Base-by-base conservation (phyloP, 352 stramenopile genomes). In the Thalassiosira hispida region DNA sequence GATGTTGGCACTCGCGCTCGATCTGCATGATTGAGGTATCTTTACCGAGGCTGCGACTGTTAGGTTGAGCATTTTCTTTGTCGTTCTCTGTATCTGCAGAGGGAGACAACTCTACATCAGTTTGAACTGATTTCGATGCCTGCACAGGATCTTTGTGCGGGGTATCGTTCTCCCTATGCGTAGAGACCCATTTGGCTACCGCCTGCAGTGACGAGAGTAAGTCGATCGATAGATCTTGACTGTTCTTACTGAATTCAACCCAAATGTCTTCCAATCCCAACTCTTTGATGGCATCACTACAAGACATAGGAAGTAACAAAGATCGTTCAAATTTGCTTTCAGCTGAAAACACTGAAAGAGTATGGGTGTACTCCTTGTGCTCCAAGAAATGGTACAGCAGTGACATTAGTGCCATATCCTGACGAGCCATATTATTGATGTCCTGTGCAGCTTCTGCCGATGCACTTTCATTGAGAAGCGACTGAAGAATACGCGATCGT, bases 341-440 rank as follows among this genome's bases (percentile, higher is more conserved):
- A 18, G 77, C 53, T 27, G 69, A 33, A 64, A 80, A 79, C 16
- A 84, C 69, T 20, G 68, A 76, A 20, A 79, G 63, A 52, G 77
- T 84, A 61, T 73, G 63, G 11, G 29, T 42, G 38, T 73, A 71
- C 3, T 49, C 33, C 33, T 63, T 47, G 14, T 79, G 40, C 16
- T 73, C 63, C 18, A 84, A 59, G 38, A 52, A 77, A 52, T 80
- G 52, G 46, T 73, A 69, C 0, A 84, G 6, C 11, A 84, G 57
- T 31, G 68, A 84, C 18, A 68, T 56, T 4, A 70, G 29, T 47
- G 77, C 77, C 62, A 71, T 72, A 18, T 73, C 33, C 49, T 76
- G 47, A 12, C 25, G 31, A n/a, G 33, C 49, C 11, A 63, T 35
- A 61, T 65, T 31, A 23, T 53, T 16, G 47, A 20, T 27, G 62